Evolutionary conservation across 306 rosid genomes (phyloP).

Genomic region (Echinosophora koreensis): DNA sequence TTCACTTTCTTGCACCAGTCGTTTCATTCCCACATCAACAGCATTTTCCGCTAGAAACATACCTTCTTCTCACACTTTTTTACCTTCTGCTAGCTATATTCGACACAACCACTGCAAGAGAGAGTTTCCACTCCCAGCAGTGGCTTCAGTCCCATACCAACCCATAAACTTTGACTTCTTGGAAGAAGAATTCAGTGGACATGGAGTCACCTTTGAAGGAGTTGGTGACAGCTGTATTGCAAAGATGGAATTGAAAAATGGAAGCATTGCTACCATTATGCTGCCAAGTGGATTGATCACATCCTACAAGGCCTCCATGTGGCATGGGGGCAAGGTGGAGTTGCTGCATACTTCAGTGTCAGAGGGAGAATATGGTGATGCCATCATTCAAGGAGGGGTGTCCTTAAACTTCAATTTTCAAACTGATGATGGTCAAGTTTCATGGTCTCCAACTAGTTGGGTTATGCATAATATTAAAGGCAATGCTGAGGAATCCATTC

Average conservation of each 20-base stretch:
- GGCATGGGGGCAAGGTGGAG: constrained; percentile 90
- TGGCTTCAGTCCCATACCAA: constrained; percentile 74
- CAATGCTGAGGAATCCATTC: constrained; percentile 63
- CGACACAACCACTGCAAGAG: constrained; percentile 45
- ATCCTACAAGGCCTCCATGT: constrained; percentile 84
- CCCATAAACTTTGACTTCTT: constrained; percentile 75
- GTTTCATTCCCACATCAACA: constrained; percentile 41
- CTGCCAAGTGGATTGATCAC: constrained; percentile 83
- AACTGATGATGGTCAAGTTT: constrained; percentile 38
- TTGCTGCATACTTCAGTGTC: constrained; percentile 74
- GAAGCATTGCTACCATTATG: constrained; percentile 74
- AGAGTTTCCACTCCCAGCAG: constrained; percentile 54
- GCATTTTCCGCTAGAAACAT: constrained; percentile 29
- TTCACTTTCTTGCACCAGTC: constrained; percentile 48
- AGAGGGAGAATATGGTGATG: constrained; percentile 57
- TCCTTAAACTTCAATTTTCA: constrained; percentile 61
- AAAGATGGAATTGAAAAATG: constrained; percentile 70
- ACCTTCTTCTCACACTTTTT: constrained; percentile 31
- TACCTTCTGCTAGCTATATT: constrained; percentile 17
- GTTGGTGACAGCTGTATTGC: constrained; percentile 70
- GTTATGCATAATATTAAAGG: constrained; percentile 64
- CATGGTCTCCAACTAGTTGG: constrained; percentile 77
- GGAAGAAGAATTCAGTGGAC: constrained; percentile 79
- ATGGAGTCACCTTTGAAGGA: constrained; percentile 82
- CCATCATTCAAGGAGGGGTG: constrained; percentile 75